phyloP scores from a whole-genome alignment of 2,329 filamentous ascomycete genomes.

The Botrytis fragariae region DNA sequence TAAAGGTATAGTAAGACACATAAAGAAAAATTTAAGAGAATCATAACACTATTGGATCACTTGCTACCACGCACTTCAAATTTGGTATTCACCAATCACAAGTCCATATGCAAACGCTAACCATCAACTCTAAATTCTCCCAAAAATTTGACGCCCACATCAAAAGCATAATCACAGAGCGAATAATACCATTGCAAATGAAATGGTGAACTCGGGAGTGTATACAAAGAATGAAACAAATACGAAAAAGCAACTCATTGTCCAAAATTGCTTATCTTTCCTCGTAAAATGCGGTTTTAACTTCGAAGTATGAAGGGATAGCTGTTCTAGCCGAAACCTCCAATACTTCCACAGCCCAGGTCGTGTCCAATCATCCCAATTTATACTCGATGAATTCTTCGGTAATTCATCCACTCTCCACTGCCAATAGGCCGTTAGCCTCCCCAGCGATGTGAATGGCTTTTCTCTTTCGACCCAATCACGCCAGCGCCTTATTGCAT shows the following conservation, averaged over 20 bases:
- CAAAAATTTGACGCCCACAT: neutral
- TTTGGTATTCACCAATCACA: neutral
- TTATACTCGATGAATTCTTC: constrained; percentile 12
- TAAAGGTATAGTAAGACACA: neutral
- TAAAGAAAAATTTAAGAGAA: neutral
- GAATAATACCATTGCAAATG: neutral
- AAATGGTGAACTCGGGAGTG: neutral
- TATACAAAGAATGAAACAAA: neutral
- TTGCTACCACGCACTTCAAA: neutral
- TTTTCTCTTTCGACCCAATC: constrained; percentile 22
- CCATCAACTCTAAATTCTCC: neutral
- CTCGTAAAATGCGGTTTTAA: constrained; percentile 3
- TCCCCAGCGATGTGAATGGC: constrained; percentile 20
- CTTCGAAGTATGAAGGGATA: neutral
- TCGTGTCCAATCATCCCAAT: constrained; percentile 25
- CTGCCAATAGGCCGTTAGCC: constrained; percentile 25
- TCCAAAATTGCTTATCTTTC: constrained; percentile 12
- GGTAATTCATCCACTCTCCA: constrained; percentile 24
- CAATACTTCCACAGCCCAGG: neutral
- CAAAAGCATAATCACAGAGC: neutral
- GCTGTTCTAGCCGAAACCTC: neutral
- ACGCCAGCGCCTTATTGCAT: constrained; percentile 23
- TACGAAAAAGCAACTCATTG: neutral
- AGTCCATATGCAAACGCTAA: neutral
- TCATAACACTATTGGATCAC: neutral